Evolutionary conservation across 2,329 filamentous ascomycete species (phyloP).

Genomic region (Sclerotinia glacialis): DNA sequence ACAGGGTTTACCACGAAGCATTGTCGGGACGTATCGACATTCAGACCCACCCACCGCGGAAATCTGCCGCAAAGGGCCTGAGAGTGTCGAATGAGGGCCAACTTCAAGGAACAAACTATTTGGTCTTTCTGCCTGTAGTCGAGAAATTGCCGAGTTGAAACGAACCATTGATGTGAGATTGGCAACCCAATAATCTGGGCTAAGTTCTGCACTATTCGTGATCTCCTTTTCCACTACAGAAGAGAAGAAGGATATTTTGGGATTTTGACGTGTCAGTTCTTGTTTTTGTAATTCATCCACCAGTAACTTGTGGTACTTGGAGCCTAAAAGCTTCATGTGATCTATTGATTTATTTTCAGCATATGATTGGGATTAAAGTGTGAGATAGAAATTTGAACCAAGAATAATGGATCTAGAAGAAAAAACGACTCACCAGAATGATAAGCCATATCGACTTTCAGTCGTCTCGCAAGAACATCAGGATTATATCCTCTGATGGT

Average conservation of each 20-base stretch:
- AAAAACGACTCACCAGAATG: conserved; percentile 29
- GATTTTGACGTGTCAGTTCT: too few species aligned
- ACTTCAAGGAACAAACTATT: conserved; percentile 26
- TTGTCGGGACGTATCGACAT: conserved; percentile 26
- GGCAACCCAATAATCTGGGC: conserved; percentile 44
- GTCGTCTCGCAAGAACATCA: conserved; percentile 27
- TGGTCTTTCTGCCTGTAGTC: background rate
- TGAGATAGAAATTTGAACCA: too few species aligned
- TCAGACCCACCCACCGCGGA: conserved; percentile 38
- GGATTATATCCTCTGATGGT: conserved; percentile 28
- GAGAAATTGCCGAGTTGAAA: conserved; percentile 24
- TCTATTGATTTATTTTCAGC: background rate
- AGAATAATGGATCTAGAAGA: too few species aligned
- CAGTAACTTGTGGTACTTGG: too few species aligned
- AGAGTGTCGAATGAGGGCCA: conserved; percentile 28
- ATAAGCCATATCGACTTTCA: conserved; percentile 34
- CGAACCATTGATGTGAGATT: conserved; percentile 26
- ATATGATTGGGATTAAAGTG: background rate
- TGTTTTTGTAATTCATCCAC: too few species aligned
- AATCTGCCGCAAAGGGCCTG: conserved; percentile 29
- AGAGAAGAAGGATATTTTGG: background rate
- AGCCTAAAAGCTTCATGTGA: too few species aligned
- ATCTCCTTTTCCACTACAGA: conserved; percentile 20
- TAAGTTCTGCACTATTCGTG: conserved; percentile 4
- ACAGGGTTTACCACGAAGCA: conserved; percentile 23